Evolutionary conservation across 768 basidiomycete species (phyloP).

Genomic region (Lactarius indigo): DNA sequence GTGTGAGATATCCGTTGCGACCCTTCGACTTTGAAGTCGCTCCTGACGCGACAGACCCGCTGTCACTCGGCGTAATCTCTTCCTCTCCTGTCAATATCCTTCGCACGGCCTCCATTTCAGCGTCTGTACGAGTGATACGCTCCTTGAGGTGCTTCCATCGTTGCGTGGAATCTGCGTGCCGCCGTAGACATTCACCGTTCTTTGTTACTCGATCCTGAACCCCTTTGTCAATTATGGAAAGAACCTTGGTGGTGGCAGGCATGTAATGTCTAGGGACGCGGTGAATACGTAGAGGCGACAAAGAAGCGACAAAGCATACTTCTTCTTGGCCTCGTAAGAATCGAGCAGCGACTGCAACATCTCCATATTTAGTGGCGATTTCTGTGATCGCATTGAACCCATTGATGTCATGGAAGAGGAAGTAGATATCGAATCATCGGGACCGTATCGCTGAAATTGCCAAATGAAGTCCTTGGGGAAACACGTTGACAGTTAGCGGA

Average conservation of each 20-base stretch:
- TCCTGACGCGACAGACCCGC: slow-evolving; percentile 65
- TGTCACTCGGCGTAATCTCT: slow-evolving; percentile 60
- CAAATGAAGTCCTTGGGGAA: slow-evolving; percentile 72
- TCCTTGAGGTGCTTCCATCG: slow-evolving; percentile 81
- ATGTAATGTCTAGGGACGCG: slow-evolving; percentile 72
- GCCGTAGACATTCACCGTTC: slow-evolving; percentile 90
- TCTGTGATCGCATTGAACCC: slow-evolving; percentile 48
- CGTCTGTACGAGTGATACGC: slow-evolving; percentile 74
- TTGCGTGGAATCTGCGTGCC: slow-evolving; percentile 85
- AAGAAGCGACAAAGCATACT: slow-evolving; percentile 44
- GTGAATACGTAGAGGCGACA: slow-evolving; percentile 3
- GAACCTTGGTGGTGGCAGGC: slow-evolving; percentile 88
- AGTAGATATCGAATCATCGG: slow-evolving; percentile 42
- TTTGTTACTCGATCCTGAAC: slow-evolving; percentile 91
- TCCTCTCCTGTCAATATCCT: slow-evolving; percentile 46
- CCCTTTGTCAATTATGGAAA: slow-evolving; percentile 92
- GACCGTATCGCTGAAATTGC: slow-evolving; percentile 64
- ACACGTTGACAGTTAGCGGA: slow-evolving; percentile 8
- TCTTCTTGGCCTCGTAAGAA: slow-evolving; percentile 85
- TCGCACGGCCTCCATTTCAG: slow-evolving; percentile 73
- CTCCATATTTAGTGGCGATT: slow-evolving; percentile 52
- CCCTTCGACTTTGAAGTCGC: slow-evolving; percentile 42
- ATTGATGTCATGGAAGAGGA: slow-evolving; percentile 36
- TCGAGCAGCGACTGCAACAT: slow-evolving; percentile 64
- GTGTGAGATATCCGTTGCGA: slow-evolving; percentile 58